Evolutionary conservation across 1,284 basidiomycete genomes (phyloP), one percentile per base, ranked within the genome.

Genomic region (Papiliotrema nemorosa): DNA sequence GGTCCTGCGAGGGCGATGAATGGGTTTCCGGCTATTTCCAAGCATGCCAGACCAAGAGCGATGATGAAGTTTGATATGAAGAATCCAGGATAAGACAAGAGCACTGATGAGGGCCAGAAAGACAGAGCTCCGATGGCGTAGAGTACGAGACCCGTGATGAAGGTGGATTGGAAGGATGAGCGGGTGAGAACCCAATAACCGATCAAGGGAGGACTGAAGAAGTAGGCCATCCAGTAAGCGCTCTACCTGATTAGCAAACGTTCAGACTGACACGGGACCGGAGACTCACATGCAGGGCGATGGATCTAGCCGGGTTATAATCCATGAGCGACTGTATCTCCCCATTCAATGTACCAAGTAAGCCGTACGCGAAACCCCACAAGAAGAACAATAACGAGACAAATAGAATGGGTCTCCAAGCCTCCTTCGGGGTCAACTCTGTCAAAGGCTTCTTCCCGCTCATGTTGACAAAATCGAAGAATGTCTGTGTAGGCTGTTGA

Each of bases 1-100:
- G 72, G 73, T n/a, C 73, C 73, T 3, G 72, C 70, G 3, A 75
- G 57, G 1, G 69, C 70, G 49, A 75, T 71, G 54, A 69, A 75
- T n/a, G 72, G 70, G 47, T 75, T 73, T 6, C 70, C 70, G 10
- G 73, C 70, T 20, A 67, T 61, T 50, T 75, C 73, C 38, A 75
- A 56, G 5, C 61, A 61, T 1, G 66, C 59, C 4, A 75, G 50
- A 20, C 73, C 73, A 21, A 62, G 48, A 18, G 66, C 67, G 43
- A 67, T 62, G 51, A 73, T 58, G 34, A 73, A 60, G 55, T 75
- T 73, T 54, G 66, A 69, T 45, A 75, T 60, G 56, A 73, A 63
- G 53, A 73, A 71, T 3, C 73, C 73, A 7, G 60, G 55, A 44
- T 67, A 73, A 27, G 66, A 69, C 33, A 54, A 49, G 2, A 73